Evolutionary conservation across 768 basidiomycete species (phyloP).

Genomic region (Daedaleopsis nitida): DNA sequence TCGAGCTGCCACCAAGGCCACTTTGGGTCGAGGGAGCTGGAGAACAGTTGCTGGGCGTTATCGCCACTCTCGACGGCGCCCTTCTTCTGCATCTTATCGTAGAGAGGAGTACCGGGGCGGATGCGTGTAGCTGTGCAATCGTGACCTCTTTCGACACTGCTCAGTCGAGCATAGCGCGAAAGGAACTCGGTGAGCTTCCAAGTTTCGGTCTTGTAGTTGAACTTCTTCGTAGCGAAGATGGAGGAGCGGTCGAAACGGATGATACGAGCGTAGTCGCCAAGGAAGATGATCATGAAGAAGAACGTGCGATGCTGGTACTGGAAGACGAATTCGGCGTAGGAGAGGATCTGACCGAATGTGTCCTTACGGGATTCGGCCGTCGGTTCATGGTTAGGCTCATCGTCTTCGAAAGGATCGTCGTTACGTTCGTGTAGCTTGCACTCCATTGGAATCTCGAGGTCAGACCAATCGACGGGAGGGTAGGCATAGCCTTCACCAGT

Average conservation of each 20-base stretch:
- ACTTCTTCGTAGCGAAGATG: neutral
- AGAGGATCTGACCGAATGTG: slow-evolving; percentile 1
- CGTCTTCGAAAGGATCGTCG: slow-evolving; percentile 4
- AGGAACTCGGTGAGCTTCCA: slow-evolving; percentile 3
- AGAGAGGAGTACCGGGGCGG: neutral
- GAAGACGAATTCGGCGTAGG: slow-evolving; percentile 2
- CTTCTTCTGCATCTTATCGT: neutral
- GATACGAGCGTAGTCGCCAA: slow-evolving; percentile 2
- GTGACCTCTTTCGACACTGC: neutral
- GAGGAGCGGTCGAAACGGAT: slow-evolving; percentile 3
- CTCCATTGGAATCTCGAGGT: slow-evolving; percentile 3
- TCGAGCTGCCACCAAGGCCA: slow-evolving; percentile 5
- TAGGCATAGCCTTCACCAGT: neutral
- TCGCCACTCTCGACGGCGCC: neutral
- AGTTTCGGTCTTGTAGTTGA: neutral
- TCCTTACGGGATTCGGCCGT: neutral
- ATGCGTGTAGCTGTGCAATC: neutral
- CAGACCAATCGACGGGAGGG: slow-evolving; percentile 25
- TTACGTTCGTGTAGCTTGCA: neutral
- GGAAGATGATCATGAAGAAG: slow-evolving; percentile 10
- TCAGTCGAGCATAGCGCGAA: neutral
- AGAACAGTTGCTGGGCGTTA: neutral
- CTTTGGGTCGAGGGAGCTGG: neutral
- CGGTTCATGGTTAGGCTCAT: neutral
- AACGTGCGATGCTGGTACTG: slow-evolving; percentile 1